phyloP scores from a whole-genome alignment of 176 grass and related monocot species.

The Miscanthus lutarioriparius region DNA sequence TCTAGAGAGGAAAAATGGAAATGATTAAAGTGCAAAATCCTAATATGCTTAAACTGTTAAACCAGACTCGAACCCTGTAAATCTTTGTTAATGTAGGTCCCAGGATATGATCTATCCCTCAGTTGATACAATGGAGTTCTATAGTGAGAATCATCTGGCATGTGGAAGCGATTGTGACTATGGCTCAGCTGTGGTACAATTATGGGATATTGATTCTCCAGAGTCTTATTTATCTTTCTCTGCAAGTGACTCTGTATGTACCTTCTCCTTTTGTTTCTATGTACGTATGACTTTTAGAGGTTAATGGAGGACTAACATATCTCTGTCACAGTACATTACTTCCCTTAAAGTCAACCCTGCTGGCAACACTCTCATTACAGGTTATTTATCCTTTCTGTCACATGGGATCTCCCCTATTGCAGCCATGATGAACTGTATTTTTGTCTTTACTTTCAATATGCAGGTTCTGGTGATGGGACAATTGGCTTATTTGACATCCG shows the following conservation, averaged over 20 bases:
- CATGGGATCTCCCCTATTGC: conserved; percentile 18
- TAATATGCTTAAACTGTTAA: conserved; percentile 30
- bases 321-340: conserved; percentile 74
- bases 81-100: conserved; percentile 45
- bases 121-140: conserved; percentile 84
- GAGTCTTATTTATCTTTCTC: conserved; percentile 77
- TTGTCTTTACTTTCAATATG: conserved; percentile 33
- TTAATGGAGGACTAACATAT: conserved; percentile 43
- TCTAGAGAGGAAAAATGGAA: background rate
- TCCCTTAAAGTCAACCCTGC: conserved; percentile 83
- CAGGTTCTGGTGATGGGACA: conserved; percentile 95
- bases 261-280: conserved; percentile 14
- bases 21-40: conserved; percentile 17
- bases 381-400: conserved; percentile 34
- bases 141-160: conserved; percentile 78
- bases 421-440: background rate
- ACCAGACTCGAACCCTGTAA: conserved; percentile 11
- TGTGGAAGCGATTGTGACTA: conserved; percentile 91
- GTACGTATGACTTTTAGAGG: conserved; percentile 22
- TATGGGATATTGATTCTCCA: conserved; percentile 92
- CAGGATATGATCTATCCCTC: conserved; percentile 87
- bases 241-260: conserved; percentile 96
- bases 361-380: conserved; percentile 86
- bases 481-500: conserved; percentile 95
- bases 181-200: conserved; percentile 78